A percentile compares a stretch with the other conserved stretches of the same genome.
Evolutionary conservation across 164 flowering plant genomes (phyloP).

Genomic region (Warburgia ugandensis): DNA sequence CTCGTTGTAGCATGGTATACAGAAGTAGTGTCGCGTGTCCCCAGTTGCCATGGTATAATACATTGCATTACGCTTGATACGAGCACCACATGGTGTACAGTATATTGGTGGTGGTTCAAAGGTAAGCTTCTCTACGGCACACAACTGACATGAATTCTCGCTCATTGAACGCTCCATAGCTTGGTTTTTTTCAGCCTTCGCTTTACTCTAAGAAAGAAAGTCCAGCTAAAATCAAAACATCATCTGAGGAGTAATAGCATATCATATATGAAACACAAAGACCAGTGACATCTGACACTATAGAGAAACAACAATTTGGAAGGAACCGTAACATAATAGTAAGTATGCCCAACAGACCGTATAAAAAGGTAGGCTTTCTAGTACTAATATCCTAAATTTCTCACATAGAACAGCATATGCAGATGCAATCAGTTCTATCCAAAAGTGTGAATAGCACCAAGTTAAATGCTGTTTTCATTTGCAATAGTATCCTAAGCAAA

Average conservation of each 20-base stretch:
- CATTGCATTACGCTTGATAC: constrained; percentile 89
- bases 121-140: constrained; percentile 95
- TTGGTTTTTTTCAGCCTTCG: constrained; percentile 96
- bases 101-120: constrained; percentile 99
- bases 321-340: no score
- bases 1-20: constrained; percentile 92
- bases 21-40: constrained; percentile 88
- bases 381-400: no score
- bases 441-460: no score
- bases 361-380: no score
- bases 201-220: constrained; percentile 61
- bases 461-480: no score
- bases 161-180: constrained; percentile 91
- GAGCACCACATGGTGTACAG: constrained; percentile 85
- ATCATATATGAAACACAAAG: background rate
- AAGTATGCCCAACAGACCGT: no score
- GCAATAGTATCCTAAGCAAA: no score
- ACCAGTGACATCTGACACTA: background rate
- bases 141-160: constrained; percentile 96
- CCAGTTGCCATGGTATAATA: constrained; percentile 80
- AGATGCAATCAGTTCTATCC: no score
- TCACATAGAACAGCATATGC: no score
- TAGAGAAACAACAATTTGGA: no score
- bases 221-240: background rate
- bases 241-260: background rate